These are phyloP conservation scores for Lipomyces japonicus DNA, from an alignment of 805 yeast genomes.

Conservation along the genomic window DNA sequence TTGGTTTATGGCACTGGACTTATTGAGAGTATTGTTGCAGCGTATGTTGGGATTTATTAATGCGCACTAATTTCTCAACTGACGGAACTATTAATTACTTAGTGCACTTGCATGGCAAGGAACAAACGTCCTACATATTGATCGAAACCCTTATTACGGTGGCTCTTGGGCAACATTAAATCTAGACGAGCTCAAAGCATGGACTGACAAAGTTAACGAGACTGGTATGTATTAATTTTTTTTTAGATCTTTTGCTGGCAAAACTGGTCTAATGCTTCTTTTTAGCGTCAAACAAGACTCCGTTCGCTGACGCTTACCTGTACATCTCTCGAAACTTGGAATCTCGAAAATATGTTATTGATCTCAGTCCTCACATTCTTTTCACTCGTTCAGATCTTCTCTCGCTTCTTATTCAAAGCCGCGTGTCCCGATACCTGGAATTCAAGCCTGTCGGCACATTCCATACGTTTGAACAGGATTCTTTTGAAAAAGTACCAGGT, in stretches of 20 bases:
- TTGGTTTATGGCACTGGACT: conserved; percentile 90
- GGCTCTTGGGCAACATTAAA: conserved; percentile 83
- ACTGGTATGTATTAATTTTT: conserved; percentile 1
- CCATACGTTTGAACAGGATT: conserved; percentile 91
- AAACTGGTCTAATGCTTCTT: conserved; percentile 1
- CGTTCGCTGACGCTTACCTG: conserved; percentile 66
- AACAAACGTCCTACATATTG: conserved; percentile 88
- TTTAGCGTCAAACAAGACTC: background rate
- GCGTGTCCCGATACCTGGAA: conserved; percentile 88
- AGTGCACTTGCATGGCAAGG: conserved; percentile 93
- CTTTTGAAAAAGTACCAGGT: conserved; percentile 78
- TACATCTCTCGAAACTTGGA: conserved; percentile 69
- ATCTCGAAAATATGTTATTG: conserved; percentile 79
- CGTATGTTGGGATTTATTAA: conserved; percentile 36
- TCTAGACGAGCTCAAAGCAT: conserved; percentile 74
- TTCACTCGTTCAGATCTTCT: conserved; percentile 89
- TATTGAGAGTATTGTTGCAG: conserved; percentile 81
- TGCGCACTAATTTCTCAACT: background rate
- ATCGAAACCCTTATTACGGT: conserved; percentile 80
- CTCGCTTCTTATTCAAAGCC: conserved; percentile 69
- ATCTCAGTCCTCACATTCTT: conserved; percentile 77
- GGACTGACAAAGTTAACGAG: conserved; percentile 69
- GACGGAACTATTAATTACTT: background rate
- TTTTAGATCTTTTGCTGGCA: background rate
- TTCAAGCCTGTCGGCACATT: conserved; percentile 83